Conservation (phyloP, 345 rosid species). For the Eucalyptus fibrosa region DNA sequence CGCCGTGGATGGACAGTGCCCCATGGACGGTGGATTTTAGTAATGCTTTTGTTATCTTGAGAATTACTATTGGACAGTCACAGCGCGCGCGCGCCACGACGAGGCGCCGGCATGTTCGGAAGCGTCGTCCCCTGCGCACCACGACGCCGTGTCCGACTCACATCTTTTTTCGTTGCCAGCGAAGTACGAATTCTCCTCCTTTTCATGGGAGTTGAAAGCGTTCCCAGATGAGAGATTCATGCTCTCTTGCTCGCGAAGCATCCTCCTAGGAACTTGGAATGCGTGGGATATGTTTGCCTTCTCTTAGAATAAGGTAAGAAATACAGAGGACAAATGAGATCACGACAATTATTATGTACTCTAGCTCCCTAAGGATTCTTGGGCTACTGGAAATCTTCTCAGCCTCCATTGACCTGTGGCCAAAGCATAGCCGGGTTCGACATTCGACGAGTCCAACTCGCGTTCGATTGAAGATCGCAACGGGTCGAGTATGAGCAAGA, state of each 20-base stretch:
- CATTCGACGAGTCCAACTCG: not conserved
- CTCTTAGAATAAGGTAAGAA: not conserved
- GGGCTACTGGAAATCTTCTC: not conserved
- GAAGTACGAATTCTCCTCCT: not conserved
- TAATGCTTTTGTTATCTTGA: not conserved
- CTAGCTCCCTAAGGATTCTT: not conserved
- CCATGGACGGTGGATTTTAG: not conserved
- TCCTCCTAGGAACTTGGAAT: not conserved
- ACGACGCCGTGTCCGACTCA: not conserved
- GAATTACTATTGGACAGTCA: not conserved
- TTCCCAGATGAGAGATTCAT: not conserved
- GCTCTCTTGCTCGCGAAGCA: not conserved
- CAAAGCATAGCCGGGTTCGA: not conserved
- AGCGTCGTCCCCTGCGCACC: not conserved
- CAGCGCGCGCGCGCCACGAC: not conserved
- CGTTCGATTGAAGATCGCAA: not conserved
- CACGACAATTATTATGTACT: not conserved
- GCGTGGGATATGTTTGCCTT: not conserved
- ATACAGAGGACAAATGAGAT: not conserved
- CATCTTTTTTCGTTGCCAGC: not conserved
- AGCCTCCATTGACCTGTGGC: not conserved
- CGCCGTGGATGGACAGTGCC: not conserved
- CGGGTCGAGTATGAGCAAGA: not conserved
- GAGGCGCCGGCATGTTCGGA: not conserved
- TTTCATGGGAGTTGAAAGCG: not conserved